phyloP scores from a whole-genome alignment of 169 alveolate species.

The Eimeria brunetti region DNA sequence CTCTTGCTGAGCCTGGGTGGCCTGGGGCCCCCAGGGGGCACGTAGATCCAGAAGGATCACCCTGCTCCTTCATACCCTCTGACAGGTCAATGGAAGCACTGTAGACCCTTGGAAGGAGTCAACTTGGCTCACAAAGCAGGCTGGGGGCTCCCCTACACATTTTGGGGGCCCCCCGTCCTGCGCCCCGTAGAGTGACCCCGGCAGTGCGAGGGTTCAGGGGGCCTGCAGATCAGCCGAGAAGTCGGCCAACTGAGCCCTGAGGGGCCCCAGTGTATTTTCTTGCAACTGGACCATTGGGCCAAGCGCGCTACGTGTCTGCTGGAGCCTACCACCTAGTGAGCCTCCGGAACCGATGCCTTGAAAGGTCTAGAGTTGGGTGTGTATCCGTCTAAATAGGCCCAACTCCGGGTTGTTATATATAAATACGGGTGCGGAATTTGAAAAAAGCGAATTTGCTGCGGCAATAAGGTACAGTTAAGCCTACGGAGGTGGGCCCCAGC shows the following conservation, averaged over 20 bases:
- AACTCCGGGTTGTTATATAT: background rate
- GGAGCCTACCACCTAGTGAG: slow-evolving; percentile 1
- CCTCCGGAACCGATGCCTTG: background rate
- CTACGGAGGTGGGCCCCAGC: background rate
- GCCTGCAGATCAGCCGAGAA: background rate
- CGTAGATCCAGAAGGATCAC: background rate
- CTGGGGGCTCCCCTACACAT: background rate
- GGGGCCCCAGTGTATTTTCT: background rate
- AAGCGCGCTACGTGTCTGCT: background rate
- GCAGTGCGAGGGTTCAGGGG: background rate
- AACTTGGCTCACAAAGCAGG: background rate
- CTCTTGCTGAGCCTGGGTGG: background rate
- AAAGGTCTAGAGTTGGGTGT: background rate
- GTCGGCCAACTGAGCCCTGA: background rate
- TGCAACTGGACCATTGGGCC: background rate
- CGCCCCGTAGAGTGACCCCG: background rate
- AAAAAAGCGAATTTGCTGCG: background rate
- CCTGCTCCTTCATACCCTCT: background rate
- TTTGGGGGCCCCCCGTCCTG: background rate
- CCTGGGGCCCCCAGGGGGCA: background rate
- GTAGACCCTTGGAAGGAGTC: background rate
- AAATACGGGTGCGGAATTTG: background rate
- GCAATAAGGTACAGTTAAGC: background rate
- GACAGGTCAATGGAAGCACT: background rate
- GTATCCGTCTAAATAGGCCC: background rate